Conservation (phyloP, 805 yeast species). For the Alloascoidea africana region DNA sequence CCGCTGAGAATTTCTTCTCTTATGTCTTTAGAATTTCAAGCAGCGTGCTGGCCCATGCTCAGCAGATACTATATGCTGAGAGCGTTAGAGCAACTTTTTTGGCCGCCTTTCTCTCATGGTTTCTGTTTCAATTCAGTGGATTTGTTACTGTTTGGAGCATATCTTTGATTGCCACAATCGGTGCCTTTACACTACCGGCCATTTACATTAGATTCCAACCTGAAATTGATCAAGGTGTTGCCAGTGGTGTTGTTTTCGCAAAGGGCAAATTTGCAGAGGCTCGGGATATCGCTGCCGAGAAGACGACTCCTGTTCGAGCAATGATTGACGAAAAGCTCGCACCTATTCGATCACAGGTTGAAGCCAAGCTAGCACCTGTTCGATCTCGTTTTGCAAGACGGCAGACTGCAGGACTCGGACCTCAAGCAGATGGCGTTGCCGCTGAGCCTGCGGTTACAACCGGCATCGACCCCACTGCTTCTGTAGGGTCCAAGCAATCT, state of each 20-base stretch:
- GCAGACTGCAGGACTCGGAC: not conserved
- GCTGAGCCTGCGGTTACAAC: not conserved
- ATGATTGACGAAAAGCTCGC: not conserved
- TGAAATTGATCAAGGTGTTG: not conserved
- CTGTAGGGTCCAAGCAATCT: no score
- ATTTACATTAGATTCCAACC: not conserved
- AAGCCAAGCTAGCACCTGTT: no score
- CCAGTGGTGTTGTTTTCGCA: not conserved
- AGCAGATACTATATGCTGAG: not conserved
- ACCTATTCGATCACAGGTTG: not conserved
- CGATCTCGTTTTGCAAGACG: not conserved
- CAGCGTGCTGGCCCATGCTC: not conserved
- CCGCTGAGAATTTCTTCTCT: constrained; percentile 1
- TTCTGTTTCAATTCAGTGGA: not conserved
- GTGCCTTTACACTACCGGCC: not conserved
- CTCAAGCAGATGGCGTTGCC: not conserved
- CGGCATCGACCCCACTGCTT: not conserved
- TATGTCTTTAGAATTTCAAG: not conserved
- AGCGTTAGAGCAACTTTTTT: not conserved
- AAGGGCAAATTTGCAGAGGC: not conserved
- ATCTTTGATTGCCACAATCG: not conserved
- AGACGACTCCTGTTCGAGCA: not conserved
- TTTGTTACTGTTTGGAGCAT: not conserved
- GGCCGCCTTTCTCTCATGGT: not conserved
- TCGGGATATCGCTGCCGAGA: not conserved